Conservation (phyloP, 2,329 filamentous ascomycete genomes). For the Trichoderma breve region DNA sequence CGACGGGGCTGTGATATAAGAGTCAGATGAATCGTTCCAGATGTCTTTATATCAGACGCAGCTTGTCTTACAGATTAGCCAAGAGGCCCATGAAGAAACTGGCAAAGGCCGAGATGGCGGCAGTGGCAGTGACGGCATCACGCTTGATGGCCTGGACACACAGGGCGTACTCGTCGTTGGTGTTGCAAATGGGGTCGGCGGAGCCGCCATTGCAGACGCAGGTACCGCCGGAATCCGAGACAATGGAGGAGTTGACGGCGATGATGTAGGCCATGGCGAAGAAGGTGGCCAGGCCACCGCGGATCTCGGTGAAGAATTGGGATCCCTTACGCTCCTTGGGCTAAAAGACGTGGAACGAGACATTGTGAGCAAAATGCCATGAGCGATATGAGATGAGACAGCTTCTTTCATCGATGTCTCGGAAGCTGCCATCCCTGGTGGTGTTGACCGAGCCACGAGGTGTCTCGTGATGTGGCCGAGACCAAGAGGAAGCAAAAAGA, state of each 20-base stretch:
- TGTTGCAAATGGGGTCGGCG: constrained; percentile 52
- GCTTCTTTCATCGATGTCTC: neutral
- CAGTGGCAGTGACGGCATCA: constrained; percentile 80
- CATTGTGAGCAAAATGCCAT: neutral
- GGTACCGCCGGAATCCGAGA: constrained; percentile 67
- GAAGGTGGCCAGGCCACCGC: constrained; percentile 79
- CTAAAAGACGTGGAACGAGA: constrained; percentile 37
- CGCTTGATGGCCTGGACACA: constrained; percentile 66
- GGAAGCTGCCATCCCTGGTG: neutral
- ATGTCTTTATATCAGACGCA: neutral
- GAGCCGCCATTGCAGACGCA: constrained; percentile 64
- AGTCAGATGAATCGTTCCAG: neutral
- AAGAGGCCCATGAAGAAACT: constrained; percentile 83
- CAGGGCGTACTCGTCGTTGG: constrained; percentile 59
- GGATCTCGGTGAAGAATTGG: constrained; percentile 78
- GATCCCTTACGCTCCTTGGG: constrained; percentile 70
- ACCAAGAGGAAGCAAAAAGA: neutral
- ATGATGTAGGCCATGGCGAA: constrained; percentile 61
- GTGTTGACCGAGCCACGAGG: neutral
- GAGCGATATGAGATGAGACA: neutral
- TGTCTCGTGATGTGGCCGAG: neutral
- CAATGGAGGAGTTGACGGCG: constrained; percentile 52
- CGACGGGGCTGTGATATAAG: constrained; percentile 32
- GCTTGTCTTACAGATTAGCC: constrained; percentile 63
- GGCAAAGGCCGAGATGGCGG: constrained; percentile 74